Base-by-base conservation (phyloP, 306 rosid genomes). In the Arachis hypogaea region DNA sequence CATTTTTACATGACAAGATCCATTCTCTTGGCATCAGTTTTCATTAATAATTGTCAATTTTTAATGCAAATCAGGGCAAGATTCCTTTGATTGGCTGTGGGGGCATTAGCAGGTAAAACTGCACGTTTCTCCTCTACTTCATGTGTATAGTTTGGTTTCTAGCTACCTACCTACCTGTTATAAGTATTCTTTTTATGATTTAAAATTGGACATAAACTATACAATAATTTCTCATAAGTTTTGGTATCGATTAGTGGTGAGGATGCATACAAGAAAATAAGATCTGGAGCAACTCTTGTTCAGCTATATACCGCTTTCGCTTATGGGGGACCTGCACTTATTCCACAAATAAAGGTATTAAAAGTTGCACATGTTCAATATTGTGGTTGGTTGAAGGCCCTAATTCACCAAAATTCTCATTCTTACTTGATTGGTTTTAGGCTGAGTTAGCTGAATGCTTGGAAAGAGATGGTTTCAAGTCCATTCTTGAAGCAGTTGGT, bases 221-320 rank as follows among this genome's bases (percentile, higher is more conserved):
- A 16, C 40, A 46, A 50, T 71, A 44, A 73, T 72, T 58, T 82
- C 45, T 62, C 54, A 3, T 52, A 38, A 12, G 73, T 73, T 77
- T 74, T 22, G 70, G 16, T 47, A 57, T 9, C 40, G 49, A 77
- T 82, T 76, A 94, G 98, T 72, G 98, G 98, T 1, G 95, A 92
- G 86, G 98, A 94, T 33, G 98, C 98, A 68, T 94, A 94, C 78
- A 75, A 76, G 81, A 94, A 89, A 82, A 80, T 94, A 69, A 85
- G 96, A 80, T 90, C 97, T 56, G 98, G 98, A 75, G 98, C 97
- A 18, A 86, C 90, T 67, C 95, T 94, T 76, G 93, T 94, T 80
- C 98, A 94, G 85, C 89, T 94, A 63, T 94, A 94, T 71, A 91
- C 98, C 2, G 92, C 90, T 18, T 94, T 94, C 73, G 97, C 97